These are phyloP conservation scores for Fusarium pilosicola DNA, from an alignment of 2,329 filamentous ascomycete genomes.

Conservation along the genomic window DNA sequence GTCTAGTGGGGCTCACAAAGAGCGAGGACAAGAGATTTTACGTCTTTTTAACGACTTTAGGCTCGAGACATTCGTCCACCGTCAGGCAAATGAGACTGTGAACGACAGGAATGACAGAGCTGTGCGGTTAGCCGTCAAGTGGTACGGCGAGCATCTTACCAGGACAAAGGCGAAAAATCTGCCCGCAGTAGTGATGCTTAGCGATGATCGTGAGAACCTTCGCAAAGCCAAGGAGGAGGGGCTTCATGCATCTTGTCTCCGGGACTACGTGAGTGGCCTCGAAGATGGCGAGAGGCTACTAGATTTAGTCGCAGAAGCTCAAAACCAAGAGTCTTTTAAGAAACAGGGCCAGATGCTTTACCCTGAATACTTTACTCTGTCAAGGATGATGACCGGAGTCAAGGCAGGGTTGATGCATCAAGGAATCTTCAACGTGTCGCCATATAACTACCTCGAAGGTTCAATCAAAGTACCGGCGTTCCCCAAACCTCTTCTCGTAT, in stretches of 20 bases:
- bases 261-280: constrained; percentile 84
- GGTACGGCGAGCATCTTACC: constrained; percentile 87
- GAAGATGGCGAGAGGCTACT: constrained; percentile 86
- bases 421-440: constrained; percentile 94
- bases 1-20: constrained; percentile 87
- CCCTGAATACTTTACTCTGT: constrained; percentile 87
- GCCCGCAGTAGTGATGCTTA: constrained; percentile 90
- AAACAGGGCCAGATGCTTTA: constrained; percentile 79
- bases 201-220: constrained; percentile 89
- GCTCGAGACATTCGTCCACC: constrained; percentile 84
- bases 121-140: constrained; percentile 84
- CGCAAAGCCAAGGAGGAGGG: constrained; percentile 81
- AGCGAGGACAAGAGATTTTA: constrained; percentile 98
- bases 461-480: constrained; percentile 91
- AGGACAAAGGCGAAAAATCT: constrained; percentile 68
- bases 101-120: constrained; percentile 97
- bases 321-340: constrained; percentile 72
- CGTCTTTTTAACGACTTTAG: constrained; percentile 99
- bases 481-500: constrained; percentile 84
- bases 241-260: constrained; percentile 74
- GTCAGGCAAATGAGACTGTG: constrained; percentile 83
- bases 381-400: constrained; percentile 92
- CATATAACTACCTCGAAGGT: constrained; percentile 97
- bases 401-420: constrained; percentile 91
- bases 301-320: constrained; percentile 90